Conservation (phyloP, 2,329 filamentous ascomycete species). For the Penicillium sp. region DNA sequence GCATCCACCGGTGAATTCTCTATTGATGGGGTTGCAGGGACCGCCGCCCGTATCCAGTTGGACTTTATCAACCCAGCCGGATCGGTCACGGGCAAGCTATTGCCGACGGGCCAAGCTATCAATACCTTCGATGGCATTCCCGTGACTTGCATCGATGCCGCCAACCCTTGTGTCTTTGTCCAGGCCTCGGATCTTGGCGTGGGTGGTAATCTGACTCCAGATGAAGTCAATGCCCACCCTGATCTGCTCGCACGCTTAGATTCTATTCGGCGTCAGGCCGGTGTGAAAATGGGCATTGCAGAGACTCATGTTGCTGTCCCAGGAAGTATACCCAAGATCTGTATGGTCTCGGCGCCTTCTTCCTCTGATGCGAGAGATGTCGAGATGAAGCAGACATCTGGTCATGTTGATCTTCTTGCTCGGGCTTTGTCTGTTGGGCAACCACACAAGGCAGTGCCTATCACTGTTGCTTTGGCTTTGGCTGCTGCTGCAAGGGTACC, state of each 20-base stretch:
- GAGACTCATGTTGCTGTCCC: constrained; percentile 45
- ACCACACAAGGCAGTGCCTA: constrained; percentile 57
- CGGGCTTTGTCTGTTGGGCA: constrained; percentile 57
- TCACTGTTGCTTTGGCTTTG: constrained; percentile 55
- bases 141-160: constrained; percentile 62
- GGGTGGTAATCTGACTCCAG: constrained; percentile 48
- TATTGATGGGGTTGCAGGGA: constrained; percentile 65
- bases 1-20: constrained; percentile 55
- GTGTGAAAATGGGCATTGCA: constrained; percentile 62
- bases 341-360: constrained; percentile 48
- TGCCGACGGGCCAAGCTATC: constrained; percentile 59
- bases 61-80: constrained; percentile 64
- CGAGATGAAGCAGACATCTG: constrained; percentile 30
- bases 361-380: constrained; percentile 4
- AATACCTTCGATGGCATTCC: constrained; percentile 53
- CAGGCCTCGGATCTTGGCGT: constrained; percentile 52
- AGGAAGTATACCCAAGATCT: constrained; percentile 63
- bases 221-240: constrained; percentile 51
- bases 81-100: constrained; percentile 60
- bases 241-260: constrained; percentile 52
- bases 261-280: constrained; percentile 57
- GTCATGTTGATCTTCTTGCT: constrained; percentile 44
- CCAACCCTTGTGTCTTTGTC: constrained; percentile 65
- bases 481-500: constrained; percentile 50
- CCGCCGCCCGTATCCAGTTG: constrained; percentile 57